Percentiles rank a stretch among this genome's conserved stretches.
phyloP scores from a whole-genome alignment of 768 basidiomycete species.

The Xanthoconium purpureum region DNA sequence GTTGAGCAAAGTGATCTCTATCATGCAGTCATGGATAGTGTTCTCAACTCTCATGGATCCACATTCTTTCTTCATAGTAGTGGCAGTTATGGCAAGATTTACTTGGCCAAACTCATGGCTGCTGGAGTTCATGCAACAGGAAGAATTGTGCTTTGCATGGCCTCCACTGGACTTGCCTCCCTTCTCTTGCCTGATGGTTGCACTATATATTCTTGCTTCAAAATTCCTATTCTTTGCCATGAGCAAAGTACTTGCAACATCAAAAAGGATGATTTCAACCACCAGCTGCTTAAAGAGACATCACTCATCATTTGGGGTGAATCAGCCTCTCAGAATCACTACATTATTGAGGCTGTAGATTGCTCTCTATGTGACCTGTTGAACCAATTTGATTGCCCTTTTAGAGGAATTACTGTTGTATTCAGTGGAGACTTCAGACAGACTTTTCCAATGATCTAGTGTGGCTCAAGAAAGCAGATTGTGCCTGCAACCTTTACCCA shows the following conservation, averaged over 20 bases:
- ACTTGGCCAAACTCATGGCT: background rate
- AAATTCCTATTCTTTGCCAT: background rate
- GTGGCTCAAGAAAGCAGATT: conserved; percentile 38
- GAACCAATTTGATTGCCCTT: background rate
- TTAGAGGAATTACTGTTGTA: background rate
- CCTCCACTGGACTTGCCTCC: background rate
- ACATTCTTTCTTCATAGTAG: conserved; percentile 40
- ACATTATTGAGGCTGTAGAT: background rate
- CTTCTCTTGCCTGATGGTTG: background rate
- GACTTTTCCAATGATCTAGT: conserved; percentile 34
- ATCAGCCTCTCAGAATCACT: background rate
- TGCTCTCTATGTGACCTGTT: background rate
- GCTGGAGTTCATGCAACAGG: background rate
- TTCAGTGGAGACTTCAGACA: background rate
- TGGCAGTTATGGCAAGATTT: background rate
- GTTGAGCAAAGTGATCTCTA: background rate
- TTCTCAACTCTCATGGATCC: background rate
- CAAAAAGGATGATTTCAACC: background rate
- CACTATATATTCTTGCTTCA: background rate
- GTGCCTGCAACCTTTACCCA: conserved; percentile 34
- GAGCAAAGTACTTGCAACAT: background rate
- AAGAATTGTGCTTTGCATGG: background rate
- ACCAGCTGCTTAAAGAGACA: background rate
- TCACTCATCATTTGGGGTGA: conserved; percentile 1
- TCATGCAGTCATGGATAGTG: background rate